These are phyloP conservation scores for Pachyrhizus erosus DNA, from an alignment of 306 rosid species.

Conservation along the genomic window DNA sequence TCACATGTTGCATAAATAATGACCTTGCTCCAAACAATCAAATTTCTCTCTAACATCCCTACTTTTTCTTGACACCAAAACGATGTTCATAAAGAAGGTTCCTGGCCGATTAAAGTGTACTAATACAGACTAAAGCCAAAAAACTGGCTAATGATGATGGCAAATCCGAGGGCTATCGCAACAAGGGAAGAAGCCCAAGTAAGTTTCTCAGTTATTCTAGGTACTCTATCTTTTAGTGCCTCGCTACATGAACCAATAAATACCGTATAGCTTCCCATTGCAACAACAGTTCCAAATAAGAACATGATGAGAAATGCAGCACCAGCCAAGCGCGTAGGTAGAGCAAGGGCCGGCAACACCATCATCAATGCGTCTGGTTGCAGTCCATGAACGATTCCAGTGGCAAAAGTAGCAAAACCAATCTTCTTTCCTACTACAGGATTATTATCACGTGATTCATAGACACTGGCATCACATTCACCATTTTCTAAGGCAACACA, in stretches of 20 bases:
- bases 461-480: conserved; percentile 65
- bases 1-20: conserved; percentile 37
- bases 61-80: conserved; percentile 40
- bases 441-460: conserved; percentile 60
- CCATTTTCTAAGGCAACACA: conserved; percentile 85
- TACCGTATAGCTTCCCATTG: conserved; percentile 98
- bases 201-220: conserved; percentile 95
- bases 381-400: conserved; percentile 92
- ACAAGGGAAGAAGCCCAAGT: conserved; percentile 97
- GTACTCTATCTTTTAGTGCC: conserved; percentile 86
- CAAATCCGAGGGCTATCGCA: conserved; percentile 85
- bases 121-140: conserved; percentile 86
- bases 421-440: conserved; percentile 73
- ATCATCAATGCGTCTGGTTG: conserved; percentile 99
- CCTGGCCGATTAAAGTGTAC: conserved; percentile 34
- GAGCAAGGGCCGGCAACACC: conserved; percentile 94
- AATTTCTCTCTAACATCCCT: conserved; percentile 33
- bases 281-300: conserved; percentile 85
- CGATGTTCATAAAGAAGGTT: conserved; percentile 41
- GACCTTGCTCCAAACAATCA: conserved; percentile 51
- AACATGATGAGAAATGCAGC: conserved; percentile 96
- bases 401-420: conserved; percentile 99
- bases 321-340: conserved; percentile 94
- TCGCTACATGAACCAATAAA: conserved; percentile 89
- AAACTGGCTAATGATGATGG: conserved; percentile 88